Evolutionary conservation across 768 basidiomycete genomes (phyloP).

Genomic region (Tubosaeta brunneosetosa): DNA sequence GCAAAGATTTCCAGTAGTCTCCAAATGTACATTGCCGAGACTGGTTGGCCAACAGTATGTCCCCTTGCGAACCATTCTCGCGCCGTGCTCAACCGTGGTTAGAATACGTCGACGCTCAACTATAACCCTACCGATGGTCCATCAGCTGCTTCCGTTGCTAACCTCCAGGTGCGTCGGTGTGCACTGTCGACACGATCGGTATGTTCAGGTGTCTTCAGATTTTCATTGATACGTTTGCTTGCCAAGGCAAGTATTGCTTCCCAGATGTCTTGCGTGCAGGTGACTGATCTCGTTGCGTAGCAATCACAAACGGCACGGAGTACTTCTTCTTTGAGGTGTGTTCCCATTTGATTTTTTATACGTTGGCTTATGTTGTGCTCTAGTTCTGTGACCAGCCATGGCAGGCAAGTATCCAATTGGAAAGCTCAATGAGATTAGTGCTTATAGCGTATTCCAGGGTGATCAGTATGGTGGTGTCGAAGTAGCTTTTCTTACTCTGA

Average conservation of each 20-base stretch:
- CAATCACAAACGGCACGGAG: constrained; percentile 72
- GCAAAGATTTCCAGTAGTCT: constrained; percentile 62
- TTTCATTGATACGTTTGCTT: constrained; percentile 85
- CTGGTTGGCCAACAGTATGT: constrained; percentile 77
- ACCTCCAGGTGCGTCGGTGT: constrained; percentile 46
- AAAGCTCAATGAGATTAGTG: not conserved
- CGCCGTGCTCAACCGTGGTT: constrained; percentile 2
- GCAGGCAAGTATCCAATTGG: constrained; percentile 49
- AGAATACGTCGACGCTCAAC: constrained; percentile 55
- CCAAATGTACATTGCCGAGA: constrained; percentile 89
- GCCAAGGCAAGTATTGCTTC: constrained; percentile 32
- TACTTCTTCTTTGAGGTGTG: constrained; percentile 86
- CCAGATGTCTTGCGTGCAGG: not conserved
- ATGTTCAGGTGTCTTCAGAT: constrained; percentile 38
- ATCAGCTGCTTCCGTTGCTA: constrained; percentile 53
- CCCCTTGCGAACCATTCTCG: not conserved
- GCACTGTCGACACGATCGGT: not conserved
- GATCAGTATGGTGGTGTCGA: constrained; percentile 76
- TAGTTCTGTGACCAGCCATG: constrained; percentile 76
- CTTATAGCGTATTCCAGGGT: constrained; percentile 36
- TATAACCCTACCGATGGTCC: constrained; percentile 63
- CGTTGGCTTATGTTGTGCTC: not conserved
- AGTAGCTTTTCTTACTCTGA: constrained; percentile 21
- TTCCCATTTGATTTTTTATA: constrained; percentile 4
- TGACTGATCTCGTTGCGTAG: constrained; percentile 26